Evolutionary conservation across 345 rosid species (phyloP), one percentile per base, ranked within the genome.

Genomic region (Noccaea caerulescens): DNA sequence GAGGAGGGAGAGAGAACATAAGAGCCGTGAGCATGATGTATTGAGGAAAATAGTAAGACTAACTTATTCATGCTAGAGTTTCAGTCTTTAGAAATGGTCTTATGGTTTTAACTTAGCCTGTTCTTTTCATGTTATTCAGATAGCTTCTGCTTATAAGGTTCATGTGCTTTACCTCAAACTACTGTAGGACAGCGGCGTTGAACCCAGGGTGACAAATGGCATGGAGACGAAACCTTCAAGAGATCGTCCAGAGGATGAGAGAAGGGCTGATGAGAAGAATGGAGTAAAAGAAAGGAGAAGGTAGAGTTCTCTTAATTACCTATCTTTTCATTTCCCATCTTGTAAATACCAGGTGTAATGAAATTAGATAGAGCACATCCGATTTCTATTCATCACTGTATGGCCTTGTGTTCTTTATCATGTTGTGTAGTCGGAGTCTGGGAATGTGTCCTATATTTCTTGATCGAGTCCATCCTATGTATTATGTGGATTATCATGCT

Each of bases 111-210:
- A 92, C 92, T 80, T 27, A 71, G 64, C 72, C 80, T 84, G 87
- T 87, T 82, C 86, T 90, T 88, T 66, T 79, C 81, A 83, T 94
- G 90, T 80, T 81, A 81, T 77, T 92, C 98, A 92, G 98, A 95
- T 82, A 88, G 80, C 96, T 91, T 89, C 99, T 91, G 93, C 93
- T 95, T 92, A 88, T 95, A 88, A 88, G 96, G 92, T 86, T 94
- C 98, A 94, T 94, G 92, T 89, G 93, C 99, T 94, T 95, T 92
- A 88, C 97, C 92, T 90, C 93, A 88, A 89, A 92, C 99, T 94
- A 83, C 96, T 92, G 98, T 95, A 95, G 99, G 99, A 91, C 81
- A 83, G 82, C 57, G 78, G 77, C 64, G 87, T 33, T 78, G 87
- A 82, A 54, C 73, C 39, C 45, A 88, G 76, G 85, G 80, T 69